phyloP scores from a whole-genome alignment of 2,329 filamentous ascomycete genomes.

The Didymella sp. region DNA sequence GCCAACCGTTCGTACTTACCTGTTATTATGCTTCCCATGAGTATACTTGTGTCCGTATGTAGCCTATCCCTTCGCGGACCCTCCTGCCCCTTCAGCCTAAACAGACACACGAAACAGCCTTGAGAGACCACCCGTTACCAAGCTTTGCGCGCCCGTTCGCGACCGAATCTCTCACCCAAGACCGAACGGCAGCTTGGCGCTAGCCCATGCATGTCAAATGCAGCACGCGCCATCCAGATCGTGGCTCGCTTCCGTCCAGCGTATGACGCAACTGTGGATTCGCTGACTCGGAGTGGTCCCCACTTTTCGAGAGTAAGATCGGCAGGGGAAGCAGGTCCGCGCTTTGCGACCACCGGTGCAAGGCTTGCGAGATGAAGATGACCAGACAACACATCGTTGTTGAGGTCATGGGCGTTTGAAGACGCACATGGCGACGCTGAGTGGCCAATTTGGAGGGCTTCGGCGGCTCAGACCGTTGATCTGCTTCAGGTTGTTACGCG shows the following conservation, averaged over 20 bases:
- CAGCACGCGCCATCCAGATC: constrained; percentile 1
- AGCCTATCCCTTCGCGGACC: background rate
- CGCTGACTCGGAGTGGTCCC: constrained; percentile 12
- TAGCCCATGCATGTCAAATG: constrained; percentile 3
- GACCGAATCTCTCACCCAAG: constrained; percentile 3
- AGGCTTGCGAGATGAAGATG: constrained; percentile 18
- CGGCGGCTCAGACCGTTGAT: constrained; percentile 1
- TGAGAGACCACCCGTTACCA: background rate
- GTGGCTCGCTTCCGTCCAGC: constrained; percentile 7
- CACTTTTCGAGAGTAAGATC: constrained; percentile 29
- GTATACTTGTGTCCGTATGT: background rate
- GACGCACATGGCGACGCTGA: background rate
- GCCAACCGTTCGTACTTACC: constrained; percentile 10
- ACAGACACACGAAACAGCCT: constrained; percentile 4
- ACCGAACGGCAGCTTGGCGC: constrained; percentile 12
- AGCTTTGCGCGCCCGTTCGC: constrained; percentile 6
- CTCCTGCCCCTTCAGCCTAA: constrained; percentile 2
- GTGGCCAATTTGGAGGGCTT: background rate
- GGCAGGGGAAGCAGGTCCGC: constrained; percentile 25
- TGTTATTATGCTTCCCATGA: background rate
- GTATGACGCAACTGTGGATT: constrained; percentile 20
- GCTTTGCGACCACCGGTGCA: constrained; percentile 6
- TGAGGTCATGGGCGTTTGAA: constrained; percentile 7
- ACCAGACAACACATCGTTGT: constrained; percentile 7
- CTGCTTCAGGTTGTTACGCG: constrained; percentile 1